Evolutionary conservation across 441 rosid genomes (phyloP).

Genomic region (Pelargonium myrrhifolium): DNA sequence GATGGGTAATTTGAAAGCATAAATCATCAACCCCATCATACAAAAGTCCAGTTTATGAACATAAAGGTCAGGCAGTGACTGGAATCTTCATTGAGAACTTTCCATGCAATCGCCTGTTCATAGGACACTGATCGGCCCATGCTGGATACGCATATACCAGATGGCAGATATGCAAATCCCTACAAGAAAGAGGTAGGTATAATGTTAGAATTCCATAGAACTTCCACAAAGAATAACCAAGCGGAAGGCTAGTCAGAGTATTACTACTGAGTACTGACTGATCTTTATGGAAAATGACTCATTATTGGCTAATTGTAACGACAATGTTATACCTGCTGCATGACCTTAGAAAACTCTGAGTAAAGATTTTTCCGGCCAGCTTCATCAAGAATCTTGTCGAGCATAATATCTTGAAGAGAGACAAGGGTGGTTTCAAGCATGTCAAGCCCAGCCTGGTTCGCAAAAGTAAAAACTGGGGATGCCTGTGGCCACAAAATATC

Average conservation of each 20-base stretch:
- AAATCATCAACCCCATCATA: conserved; percentile 21
- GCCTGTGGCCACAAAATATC: conserved; percentile 37
- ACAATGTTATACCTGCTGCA: conserved; percentile 60
- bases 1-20: neutral
- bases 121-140: conserved; percentile 82
- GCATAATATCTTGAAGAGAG: conserved; percentile 79
- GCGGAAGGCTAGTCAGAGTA: too few relatives aligned
- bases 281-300: neutral
- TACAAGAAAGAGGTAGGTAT: conserved; percentile 17
- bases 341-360: conserved; percentile 64
- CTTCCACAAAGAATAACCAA: too few relatives aligned
- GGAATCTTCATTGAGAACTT: conserved; percentile 62
- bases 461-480: conserved; percentile 70
- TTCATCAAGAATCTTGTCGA: conserved; percentile 82
- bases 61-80: conserved; percentile 85
- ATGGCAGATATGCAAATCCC: conserved; percentile 72
- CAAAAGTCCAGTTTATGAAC: conserved; percentile 89
- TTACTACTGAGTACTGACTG: too few relatives aligned
- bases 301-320: neutral
- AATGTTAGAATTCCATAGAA: neutral
- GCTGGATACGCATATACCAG: conserved; percentile 79
- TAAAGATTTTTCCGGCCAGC: conserved; percentile 70
- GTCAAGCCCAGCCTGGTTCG: conserved; percentile 92
- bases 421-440: conserved; percentile 96
- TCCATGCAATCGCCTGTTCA: conserved; percentile 89